Percentiles rank a stretch among this genome's conserved stretches.
Evolutionary conservation across 192 early-diverging fungal genomes (phyloP).

Genomic region (Linnemannia exigua): DNA sequence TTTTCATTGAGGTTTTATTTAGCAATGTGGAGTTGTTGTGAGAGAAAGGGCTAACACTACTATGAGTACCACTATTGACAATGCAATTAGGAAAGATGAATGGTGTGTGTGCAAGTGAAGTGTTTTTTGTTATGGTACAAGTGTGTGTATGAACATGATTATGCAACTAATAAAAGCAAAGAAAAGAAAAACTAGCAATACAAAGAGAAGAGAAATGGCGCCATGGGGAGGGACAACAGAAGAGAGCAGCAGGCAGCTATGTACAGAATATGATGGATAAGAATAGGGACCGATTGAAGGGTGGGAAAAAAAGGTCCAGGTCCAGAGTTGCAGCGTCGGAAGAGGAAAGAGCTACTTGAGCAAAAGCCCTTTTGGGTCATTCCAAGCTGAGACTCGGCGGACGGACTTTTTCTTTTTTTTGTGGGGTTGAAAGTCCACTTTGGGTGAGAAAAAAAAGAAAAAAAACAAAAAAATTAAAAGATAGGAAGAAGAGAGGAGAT

Average conservation of each 20-base stretch:
- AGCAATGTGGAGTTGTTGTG: background rate
- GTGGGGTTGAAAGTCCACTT: slow-evolving; percentile 24
- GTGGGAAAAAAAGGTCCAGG: slow-evolving; percentile 14
- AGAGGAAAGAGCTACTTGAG: slow-evolving; percentile 2
- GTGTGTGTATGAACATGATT: background rate
- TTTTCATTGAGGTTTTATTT: background rate
- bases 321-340: background rate
- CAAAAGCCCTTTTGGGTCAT: background rate
- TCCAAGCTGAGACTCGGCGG: background rate
- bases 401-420: slow-evolving; percentile 29
- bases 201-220: slow-evolving; percentile 14
- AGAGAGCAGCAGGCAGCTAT: slow-evolving; percentile 9
- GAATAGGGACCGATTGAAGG: background rate
- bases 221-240: background rate
- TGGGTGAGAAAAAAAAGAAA: slow-evolving; percentile 28
- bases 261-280: slow-evolving; percentile 12
- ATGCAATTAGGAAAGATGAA: background rate
- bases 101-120: background rate
- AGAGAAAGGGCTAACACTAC: background rate
- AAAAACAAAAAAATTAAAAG: slow-evolving; percentile 8
- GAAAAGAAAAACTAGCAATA: slow-evolving; percentile 10
- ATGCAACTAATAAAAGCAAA: slow-evolving; percentile 6
- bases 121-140: slow-evolving; percentile 12
- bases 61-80: background rate
- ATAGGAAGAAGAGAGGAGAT: slow-evolving; percentile 45